Evolutionary conservation across 306 rosid species (phyloP), one percentile per base, ranked within the genome.

Genomic region (Cyamopsis tetragonoloba): DNA sequence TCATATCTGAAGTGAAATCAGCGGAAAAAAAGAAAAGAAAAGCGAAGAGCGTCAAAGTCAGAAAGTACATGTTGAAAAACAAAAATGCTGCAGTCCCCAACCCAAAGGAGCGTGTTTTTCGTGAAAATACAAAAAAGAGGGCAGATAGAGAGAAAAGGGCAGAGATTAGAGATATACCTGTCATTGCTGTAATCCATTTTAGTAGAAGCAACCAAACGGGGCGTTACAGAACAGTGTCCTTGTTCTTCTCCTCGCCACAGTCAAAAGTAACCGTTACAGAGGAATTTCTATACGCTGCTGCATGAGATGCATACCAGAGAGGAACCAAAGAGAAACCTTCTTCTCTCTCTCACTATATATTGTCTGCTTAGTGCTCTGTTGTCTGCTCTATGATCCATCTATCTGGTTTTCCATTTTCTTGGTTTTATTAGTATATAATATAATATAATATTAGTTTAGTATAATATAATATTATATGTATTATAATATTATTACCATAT

Each of bases 181-280:
- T 80, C 59, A 62, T 62, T 68, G 68, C 37, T 68, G 78, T 34
- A 62, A 62, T 88, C 88, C 95, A 91, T 91, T 62, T 47, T 6
- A 69, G 62, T 34, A 51, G 73, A 39, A 35, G 44, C 56, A 56
- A 70, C 37, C 28, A 66, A 61, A 70, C 30, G 11, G 57, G 61
- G n/a, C 42, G 58, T 24, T 55, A 37, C 35, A 62, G 79, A 74
- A 66, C 75, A 44, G 38, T 70, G 15, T 59, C 30, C 69, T 24
- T 50, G 43, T 27, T 43, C 20, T 5, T 50, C 20, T 46, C 17
- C 41, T 43, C 34, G 70, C 59, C 31, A n/a, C n/a, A n/a, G n/a
- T 3, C 38, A 54, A 34, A 77, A 65, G 49, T 80, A 91, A 82
- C 80, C 83, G 86, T 83, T 83, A 77, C 43, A 18, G 68, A 56